Evolutionary conservation across 2,329 filamentous ascomycete genomes (phyloP).

Genomic region (Xylaria digitata): DNA sequence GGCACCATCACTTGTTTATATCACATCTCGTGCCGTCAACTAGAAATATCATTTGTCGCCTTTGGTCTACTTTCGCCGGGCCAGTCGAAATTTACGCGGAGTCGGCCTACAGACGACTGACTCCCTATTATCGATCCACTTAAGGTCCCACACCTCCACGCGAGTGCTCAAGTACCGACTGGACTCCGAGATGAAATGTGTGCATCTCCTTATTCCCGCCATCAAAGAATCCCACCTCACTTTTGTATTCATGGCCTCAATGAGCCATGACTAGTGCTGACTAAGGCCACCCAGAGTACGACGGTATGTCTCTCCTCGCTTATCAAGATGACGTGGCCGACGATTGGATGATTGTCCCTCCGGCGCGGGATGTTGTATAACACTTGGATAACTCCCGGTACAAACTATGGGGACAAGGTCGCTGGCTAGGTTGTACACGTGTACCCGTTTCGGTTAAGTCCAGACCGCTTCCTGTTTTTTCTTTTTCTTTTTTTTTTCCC

Average conservation of each 20-base stretch:
- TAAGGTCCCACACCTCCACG: too few relatives aligned
- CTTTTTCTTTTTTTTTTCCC: not conserved
- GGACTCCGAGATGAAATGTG: too few relatives aligned
- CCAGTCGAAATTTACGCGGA: too few relatives aligned
- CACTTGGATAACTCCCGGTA: too few relatives aligned
- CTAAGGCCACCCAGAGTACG: not conserved
- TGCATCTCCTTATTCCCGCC: not conserved
- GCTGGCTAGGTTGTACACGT: too few relatives aligned
- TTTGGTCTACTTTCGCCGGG: too few relatives aligned
- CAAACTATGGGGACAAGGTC: too few relatives aligned
- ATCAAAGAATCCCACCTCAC: constrained; percentile 17
- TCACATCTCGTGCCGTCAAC: not conserved
- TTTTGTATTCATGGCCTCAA: not conserved
- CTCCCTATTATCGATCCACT: too few relatives aligned
- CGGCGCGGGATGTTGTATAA: not conserved
- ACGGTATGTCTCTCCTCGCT: constrained; percentile 6
- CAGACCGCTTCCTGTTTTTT: too few relatives aligned
- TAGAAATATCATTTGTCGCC: not conserved
- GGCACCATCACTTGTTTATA: not conserved
- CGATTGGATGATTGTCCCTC: not conserved
- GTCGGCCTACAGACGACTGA: too few relatives aligned
- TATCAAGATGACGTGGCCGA: constrained; percentile 7
- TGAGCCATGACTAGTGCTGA: constrained; percentile 6
- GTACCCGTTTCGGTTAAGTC: too few relatives aligned
- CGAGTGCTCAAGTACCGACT: too few relatives aligned